Evolutionary conservation across 169 alveolate species (phyloP).

Genomic region (Babesia divergens): DNA sequence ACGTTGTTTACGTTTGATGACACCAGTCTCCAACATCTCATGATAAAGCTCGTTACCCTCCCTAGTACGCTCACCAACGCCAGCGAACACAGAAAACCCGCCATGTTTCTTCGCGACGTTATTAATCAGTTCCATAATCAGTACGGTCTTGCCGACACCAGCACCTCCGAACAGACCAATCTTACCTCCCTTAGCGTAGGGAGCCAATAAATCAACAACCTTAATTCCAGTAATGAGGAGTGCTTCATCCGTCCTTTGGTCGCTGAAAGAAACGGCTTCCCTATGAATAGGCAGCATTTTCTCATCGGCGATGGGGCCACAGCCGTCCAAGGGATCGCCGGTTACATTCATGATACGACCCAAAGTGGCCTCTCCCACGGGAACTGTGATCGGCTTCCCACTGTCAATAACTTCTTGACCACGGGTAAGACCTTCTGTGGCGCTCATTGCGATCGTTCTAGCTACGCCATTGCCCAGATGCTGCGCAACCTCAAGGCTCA

Average conservation of each 20-base stretch:
- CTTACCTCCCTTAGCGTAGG: conserved; percentile 98
- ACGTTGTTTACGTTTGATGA: conserved; percentile 66
- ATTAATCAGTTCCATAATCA: conserved; percentile 95
- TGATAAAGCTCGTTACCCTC: conserved; percentile 97
- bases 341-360: conserved; percentile 97
- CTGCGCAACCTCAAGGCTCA: conserved; percentile 94
- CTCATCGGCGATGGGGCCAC: conserved; percentile 90
- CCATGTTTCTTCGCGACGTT: conserved; percentile 97
- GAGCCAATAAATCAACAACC: conserved; percentile 95
- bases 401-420: conserved; percentile 93
- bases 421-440: conserved; percentile 95
- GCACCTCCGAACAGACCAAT: conserved; percentile 99
- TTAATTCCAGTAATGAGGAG: conserved; percentile 90
- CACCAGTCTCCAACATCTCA: conserved; percentile 93
- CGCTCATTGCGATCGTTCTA: conserved; percentile 96
- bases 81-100: conserved; percentile 97
- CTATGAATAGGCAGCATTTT: conserved; percentile 90
- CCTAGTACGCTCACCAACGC: conserved; percentile 98
- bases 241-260: conserved; percentile 91
- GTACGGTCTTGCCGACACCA: conserved; percentile 99
- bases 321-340: conserved; percentile 97
- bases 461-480: conserved; percentile 89
- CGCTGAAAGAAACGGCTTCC: conserved; percentile 93
- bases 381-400: conserved; percentile 93
- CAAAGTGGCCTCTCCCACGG: conserved; percentile 83